These are phyloP conservation scores for Suhomyces pyralidae DNA, from an alignment of 805 yeast species.

Conservation along the genomic window DNA sequence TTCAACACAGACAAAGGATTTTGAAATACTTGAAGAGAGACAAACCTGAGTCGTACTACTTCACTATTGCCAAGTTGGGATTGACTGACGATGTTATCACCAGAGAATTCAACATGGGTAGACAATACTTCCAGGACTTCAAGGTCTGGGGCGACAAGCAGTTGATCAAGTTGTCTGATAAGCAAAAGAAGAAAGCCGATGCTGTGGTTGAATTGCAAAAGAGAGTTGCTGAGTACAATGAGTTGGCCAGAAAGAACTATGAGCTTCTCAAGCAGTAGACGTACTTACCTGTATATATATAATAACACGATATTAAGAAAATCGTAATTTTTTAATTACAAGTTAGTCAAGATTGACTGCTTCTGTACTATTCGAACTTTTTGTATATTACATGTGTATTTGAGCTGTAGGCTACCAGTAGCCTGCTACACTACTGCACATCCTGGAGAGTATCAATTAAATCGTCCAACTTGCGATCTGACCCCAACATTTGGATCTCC, in stretches of 20 bases:
- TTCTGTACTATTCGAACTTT: not conserved
- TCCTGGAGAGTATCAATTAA: constrained; percentile 13
- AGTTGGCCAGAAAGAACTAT: constrained; percentile 36
- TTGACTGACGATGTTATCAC: constrained; percentile 75
- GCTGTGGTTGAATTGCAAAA: constrained; percentile 31
- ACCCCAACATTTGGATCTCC: constrained; percentile 12
- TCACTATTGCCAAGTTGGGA: constrained; percentile 85
- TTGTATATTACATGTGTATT: not conserved
- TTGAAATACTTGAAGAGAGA: constrained; percentile 78
- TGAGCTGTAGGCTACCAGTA: not conserved
- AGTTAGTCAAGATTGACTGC: not conserved
- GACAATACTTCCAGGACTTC: constrained; percentile 73
- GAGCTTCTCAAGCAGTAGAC: constrained; percentile 13
- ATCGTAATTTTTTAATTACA: not conserved
- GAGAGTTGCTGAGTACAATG: constrained; percentile 38
- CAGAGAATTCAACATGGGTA: constrained; percentile 78
- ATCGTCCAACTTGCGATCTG: constrained; percentile 15
- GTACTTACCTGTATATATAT: constrained; percentile 8
- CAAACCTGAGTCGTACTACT: constrained; percentile 77
- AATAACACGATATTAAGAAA: not conserved
- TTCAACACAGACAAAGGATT: constrained; percentile 83
- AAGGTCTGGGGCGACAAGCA: constrained; percentile 73
- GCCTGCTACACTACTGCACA: not conserved
- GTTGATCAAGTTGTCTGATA: constrained; percentile 46
- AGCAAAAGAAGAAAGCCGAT: constrained; percentile 24